Evolutionary conservation across 768 basidiomycete species (phyloP).

Genomic region (Galerina sulciceps): DNA sequence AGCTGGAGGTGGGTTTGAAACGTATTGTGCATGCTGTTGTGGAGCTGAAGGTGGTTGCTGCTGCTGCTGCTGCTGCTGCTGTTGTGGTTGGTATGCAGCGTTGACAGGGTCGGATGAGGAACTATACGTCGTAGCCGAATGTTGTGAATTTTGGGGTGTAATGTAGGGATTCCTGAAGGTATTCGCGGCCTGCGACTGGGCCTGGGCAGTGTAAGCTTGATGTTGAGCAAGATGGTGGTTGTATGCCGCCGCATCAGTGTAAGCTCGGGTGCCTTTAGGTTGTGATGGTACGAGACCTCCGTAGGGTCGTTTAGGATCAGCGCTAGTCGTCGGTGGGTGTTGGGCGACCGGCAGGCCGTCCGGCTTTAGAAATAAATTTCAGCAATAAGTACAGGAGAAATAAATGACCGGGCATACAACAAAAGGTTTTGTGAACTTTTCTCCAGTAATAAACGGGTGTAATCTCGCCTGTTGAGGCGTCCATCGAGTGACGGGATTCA

Average conservation of each 20-base stretch:
- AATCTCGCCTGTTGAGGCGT: constrained; percentile 93
- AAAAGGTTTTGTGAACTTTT: constrained; percentile 90
- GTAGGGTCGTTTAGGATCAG: constrained; percentile 87
- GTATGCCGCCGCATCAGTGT: constrained; percentile 91
- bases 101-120: constrained; percentile 30
- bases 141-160: constrained; percentile 48
- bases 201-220: constrained; percentile 89
- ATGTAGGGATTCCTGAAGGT: constrained; percentile 86
- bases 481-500: constrained; percentile 97
- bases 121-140: constrained; percentile 28
- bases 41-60: constrained; percentile 30
- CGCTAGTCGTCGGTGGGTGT: constrained; percentile 31
- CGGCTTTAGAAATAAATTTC: constrained; percentile 42
- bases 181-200: constrained; percentile 75
- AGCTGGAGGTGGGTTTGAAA: constrained; percentile 35
- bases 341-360: constrained; percentile 46
- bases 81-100: constrained; percentile 31
- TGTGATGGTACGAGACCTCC: constrained; percentile 93
- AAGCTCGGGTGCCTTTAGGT: constrained; percentile 82
- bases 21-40: constrained; percentile 34
- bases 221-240: constrained; percentile 95
- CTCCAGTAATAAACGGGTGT: constrained; percentile 98
- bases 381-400: constrained; percentile 7
- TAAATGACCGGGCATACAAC: constrained; percentile 52
- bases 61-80: constrained; percentile 33